Evolutionary conservation across 257 asterid genomes (phyloP).

Genomic region (Agastache rugosa): DNA sequence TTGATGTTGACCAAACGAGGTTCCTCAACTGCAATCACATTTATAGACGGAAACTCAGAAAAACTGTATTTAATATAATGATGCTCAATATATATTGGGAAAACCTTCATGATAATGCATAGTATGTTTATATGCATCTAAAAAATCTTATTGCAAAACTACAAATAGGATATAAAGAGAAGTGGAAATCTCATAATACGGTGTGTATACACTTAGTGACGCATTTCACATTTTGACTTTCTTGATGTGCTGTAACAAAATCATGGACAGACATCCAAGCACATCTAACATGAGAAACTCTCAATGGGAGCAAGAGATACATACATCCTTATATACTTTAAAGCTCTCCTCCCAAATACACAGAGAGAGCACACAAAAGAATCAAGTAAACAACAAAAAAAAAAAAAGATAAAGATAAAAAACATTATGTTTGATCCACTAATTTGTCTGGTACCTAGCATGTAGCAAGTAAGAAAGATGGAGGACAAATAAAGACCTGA

Average conservation of each 20-base stretch:
- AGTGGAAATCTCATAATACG: conserved; percentile 2
- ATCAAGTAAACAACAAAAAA: not conserved
- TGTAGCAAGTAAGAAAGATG: not conserved
- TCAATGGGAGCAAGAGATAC: not conserved
- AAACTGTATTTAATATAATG: not conserved
- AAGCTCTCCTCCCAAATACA: conserved; percentile 7
- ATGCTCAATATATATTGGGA: conserved; percentile 6
- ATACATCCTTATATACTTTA: not conserved
- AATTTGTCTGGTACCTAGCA: conserved; percentile 15
- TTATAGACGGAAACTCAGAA: not conserved
- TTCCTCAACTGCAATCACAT: conserved; percentile 60
- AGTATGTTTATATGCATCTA: conserved; percentile 14
- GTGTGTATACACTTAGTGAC: conserved; percentile 6
- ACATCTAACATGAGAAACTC: conserved; percentile 5
- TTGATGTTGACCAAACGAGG: conserved; percentile 69
- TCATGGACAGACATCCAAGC: not conserved
- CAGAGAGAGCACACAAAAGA: conserved; percentile 1
- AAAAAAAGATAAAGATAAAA: not conserved
- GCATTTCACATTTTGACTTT: conserved; percentile 3
- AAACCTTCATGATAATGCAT: conserved; percentile 6
- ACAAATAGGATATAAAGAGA: not conserved
- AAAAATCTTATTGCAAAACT: conserved; percentile 13
- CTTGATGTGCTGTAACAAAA: not conserved
- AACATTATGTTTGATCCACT: not conserved
- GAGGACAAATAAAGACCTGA: not conserved